Evolutionary conservation across 768 basidiomycete species (phyloP).

Genomic region (Tricholoma bakamatsutake): DNA sequence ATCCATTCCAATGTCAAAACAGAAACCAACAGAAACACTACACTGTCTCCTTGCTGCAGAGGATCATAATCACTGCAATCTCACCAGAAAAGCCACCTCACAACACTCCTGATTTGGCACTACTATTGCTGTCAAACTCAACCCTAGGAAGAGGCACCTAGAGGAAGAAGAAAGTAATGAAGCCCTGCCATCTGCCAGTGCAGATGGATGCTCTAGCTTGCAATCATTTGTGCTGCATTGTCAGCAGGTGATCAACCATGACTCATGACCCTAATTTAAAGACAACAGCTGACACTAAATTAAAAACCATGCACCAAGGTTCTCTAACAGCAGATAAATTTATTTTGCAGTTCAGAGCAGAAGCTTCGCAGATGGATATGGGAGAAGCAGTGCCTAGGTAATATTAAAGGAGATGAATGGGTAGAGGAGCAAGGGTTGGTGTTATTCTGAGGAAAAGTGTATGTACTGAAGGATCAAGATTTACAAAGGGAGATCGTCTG

Average conservation of each 20-base stretch:
- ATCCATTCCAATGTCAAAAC: neutral
- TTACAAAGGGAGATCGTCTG: too few relatives aligned
- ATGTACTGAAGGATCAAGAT: too few relatives aligned
- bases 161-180: slow-evolving; percentile 14
- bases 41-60: slow-evolving; percentile 76
- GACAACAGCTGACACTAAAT: too few relatives aligned
- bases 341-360: too few relatives aligned
- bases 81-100: slow-evolving; percentile 52
- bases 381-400: too few relatives aligned
- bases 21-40: slow-evolving; percentile 69
- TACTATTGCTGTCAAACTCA: slow-evolving; percentile 77
- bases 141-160: slow-evolving; percentile 42
- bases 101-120: slow-evolving; percentile 97
- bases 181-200: slow-evolving; percentile 13
- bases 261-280: too few relatives aligned
- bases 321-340: too few relatives aligned
- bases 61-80: slow-evolving; percentile 52
- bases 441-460: too few relatives aligned
- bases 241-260: slow-evolving; percentile 69
- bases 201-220: slow-evolving; percentile 25
- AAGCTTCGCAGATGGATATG: too few relatives aligned
- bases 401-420: too few relatives aligned
- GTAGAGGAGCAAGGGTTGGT: too few relatives aligned
- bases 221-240: slow-evolving; percentile 76
- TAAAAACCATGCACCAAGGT: too few relatives aligned